Evolutionary conservation across 805 yeast genomes (phyloP), one percentile per base, ranked within the genome.

Genomic region (Teunomyces aglyptinius): DNA sequence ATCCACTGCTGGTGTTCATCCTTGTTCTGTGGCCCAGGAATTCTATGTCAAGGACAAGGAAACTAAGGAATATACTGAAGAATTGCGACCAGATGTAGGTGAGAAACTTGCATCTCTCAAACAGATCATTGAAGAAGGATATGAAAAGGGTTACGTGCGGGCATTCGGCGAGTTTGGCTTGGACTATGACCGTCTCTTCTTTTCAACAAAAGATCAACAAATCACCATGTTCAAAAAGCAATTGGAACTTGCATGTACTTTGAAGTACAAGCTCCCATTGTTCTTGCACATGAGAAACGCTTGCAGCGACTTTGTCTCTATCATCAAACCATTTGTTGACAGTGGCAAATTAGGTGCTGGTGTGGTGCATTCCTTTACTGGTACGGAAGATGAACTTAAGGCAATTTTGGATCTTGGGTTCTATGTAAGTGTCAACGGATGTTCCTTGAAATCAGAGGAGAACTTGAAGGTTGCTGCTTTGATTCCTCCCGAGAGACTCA

Each of bases 341-440:
- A 71, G 73, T 1, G 77, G 76, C 0, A 56, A 69, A 29, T 53
- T 65, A 2, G 78, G 78, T 29, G 77, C 80, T 34, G 92, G 94
- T n/a, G 92, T 94, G 5, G 92, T 94, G 1, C 99, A 94, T 64
- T 91, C 98, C 1, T 94, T 92, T 64, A 92, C 99, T 0, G 99
- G 97, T 2, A 73, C 89, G 0, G 47, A 63, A 12, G 77, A 72
- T 4, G 97, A 94, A 52, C 64, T 89, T 51, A 55, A 73, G 5
- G 71, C 73, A 43, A 58, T 90, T 22, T 63, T 91, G 16, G 68
- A 68, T 0, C 62, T 80, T 41, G 89, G 84, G 0, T 75, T 89
- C 38, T 86, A 73, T 53, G 78, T 94, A 43, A 90, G 98, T 35
- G 73, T 94, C 49, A 94, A 94, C 63, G 99, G 99, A 3, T 94